Base-by-base conservation (phyloP, 1,284 basidiomycete species). In the Fereydounia khargensis region DNA sequence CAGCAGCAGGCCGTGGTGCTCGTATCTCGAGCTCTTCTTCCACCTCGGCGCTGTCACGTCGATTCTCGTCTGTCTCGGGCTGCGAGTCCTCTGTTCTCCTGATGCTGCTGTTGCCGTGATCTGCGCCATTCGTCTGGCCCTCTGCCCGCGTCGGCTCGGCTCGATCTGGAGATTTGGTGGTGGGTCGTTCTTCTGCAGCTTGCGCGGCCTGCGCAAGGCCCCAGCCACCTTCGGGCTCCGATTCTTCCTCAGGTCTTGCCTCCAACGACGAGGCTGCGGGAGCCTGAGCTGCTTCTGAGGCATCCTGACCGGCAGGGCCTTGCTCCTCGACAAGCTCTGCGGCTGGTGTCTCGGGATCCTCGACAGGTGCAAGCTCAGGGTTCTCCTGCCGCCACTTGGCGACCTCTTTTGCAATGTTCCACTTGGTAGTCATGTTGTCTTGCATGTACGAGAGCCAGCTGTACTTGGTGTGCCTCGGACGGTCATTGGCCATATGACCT, bases 371-470 rank as follows among this genome's bases (percentile, higher is more conserved):
- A 11, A 16, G 7, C 28, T 31, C 7, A 6, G 16, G 16, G 17
- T 4, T 17, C 31, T 33, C 16, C 16, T 6, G 16, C 16, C n/a
- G 31, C 16, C 16, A 17, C 6, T 4, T 17, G 6, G 33, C 31
- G 20, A 61, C 34, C 13, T 39, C 16, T 21, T 49, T 8, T 20
- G 36, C 47, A 35, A 61, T 49, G 17, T 56, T 56, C 58, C 45
- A 52, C 18, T 45, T 45, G 35, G 34, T 49, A 7, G 51, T 49
- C 25, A 63, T 48, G 35, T 66, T 66, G 31, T 35, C 31, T 22
- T 60, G 59, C 4, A 66, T 39, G 36, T 54, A 64, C 19, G 60
- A 40, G 25, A 62, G 63, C 27, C 50, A 65, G 47, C 63, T 65
- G 11, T 31, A n/a, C 10, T 45, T 35, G n/a, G 53, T 47, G 35